Base-by-base conservation (phyloP, 1,139 yeast genomes). In the Candida sojae region DNA sequence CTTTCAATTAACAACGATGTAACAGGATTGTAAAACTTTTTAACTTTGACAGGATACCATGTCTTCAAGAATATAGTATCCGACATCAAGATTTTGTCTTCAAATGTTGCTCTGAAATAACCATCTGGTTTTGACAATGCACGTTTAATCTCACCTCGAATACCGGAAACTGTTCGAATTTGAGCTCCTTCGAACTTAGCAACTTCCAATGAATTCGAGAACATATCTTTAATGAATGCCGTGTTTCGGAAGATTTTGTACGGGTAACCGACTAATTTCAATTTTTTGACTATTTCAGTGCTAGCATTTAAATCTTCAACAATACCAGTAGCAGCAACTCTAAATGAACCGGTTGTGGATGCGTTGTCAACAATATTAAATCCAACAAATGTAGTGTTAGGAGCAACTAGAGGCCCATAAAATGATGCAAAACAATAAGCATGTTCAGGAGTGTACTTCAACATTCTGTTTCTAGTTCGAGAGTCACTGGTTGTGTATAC, bases 131-230 rank as follows among this genome's bases (percentile, higher is more conserved):
- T 88, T 6, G 96, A 82, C 53, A 95, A 75, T 0, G 98, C 99
- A 57, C 97, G 80, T 65, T 95, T 95, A 58, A 95, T 92, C 67
- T 95, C 99, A 66, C 99, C 99, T 59, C 99, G 77, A 51, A 95
- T 90, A 49, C 99, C 99, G 3, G 97, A 89, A 5, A 95, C 99
- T 0, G 99, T 93, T 67, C 92, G 86, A 61, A 95, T 89, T 39
- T 92, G 86, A 0, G 99, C 99, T 49, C 99, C 99, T 73, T 95
- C 99, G 63, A 95, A 95, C 65, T 92, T 89, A 42, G 98, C 98
- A 49, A 92, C 97, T 70, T 95, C 99, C 68, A 95, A 77, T 0
- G 96, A 80, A 50, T 95, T 86, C 28, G 86, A 79, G 66, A 95
- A 95, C 99, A 95, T 95, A 62, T 92, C 98, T 68, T 90, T 92